phyloP scores from a whole-genome alignment of 2,329 filamentous ascomycete species.

The Scedosporium boydii region DNA sequence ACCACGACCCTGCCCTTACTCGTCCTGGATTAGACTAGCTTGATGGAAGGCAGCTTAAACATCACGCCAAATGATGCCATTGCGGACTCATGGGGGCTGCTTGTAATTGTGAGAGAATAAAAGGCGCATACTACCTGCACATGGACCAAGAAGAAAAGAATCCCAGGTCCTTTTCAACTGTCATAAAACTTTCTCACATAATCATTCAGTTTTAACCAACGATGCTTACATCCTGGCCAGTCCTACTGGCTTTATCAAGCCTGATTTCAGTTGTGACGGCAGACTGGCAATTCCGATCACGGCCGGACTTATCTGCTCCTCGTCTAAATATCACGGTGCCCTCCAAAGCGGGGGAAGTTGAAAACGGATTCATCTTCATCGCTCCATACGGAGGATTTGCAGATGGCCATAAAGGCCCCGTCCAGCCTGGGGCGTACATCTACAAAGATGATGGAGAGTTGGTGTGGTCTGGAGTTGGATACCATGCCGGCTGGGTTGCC shows the following conservation, averaged over 20 bases:
- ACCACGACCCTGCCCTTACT: no score
- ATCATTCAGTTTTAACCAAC: not conserved
- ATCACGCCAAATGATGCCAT: not conserved
- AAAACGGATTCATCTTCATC: constrained; percentile 33
- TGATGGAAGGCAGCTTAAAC: not conserved
- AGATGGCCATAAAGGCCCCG: constrained; percentile 32
- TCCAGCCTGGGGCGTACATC: constrained; percentile 45
- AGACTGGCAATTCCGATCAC: constrained; percentile 10
- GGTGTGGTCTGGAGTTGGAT: constrained; percentile 34
- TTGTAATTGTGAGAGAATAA: no score
- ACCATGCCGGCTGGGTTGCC: constrained; percentile 6
- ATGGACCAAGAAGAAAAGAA: no score
- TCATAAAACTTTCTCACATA: no score
- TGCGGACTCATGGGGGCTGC: no score
- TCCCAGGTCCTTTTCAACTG: no score
- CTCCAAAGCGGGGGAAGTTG: constrained; percentile 23
- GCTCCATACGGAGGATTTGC: constrained; percentile 25
- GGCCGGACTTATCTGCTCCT: constrained; percentile 20
- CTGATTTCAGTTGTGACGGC: not conserved
- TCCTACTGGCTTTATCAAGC: not conserved
- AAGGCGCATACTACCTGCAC: no score
- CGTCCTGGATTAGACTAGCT: no score
- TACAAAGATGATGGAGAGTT: constrained; percentile 43
- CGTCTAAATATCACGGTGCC: constrained; percentile 31
- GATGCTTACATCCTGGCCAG: not conserved